Conservation (phyloP, 2,329 filamentous ascomycete genomes). For the Xylariomycetidae sp. region DNA sequence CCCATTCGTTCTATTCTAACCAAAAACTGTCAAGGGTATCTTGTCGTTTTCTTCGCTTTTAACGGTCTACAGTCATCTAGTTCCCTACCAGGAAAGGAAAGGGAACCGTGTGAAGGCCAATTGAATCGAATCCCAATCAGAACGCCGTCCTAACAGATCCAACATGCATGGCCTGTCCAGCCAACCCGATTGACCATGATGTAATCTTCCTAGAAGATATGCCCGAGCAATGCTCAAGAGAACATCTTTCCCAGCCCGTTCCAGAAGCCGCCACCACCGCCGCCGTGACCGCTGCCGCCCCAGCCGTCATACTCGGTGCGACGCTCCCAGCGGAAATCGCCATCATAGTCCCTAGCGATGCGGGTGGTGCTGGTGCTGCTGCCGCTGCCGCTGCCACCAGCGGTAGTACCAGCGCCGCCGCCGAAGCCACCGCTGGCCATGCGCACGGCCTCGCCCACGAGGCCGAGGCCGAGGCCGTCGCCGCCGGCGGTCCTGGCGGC, state of each 20-base stretch:
- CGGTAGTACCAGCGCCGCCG: conserved; percentile 14
- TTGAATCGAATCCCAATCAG: too few relatives aligned
- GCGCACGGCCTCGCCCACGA: conserved; percentile 49
- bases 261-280: conserved; percentile 28
- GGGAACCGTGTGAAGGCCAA: too few relatives aligned
- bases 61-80: too few relatives aligned
- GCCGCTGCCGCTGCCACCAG: conserved; percentile 10
- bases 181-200: too few relatives aligned
- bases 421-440: conserved; percentile 38
- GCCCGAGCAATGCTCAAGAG: conserved; percentile 30
- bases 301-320: conserved; percentile 29
- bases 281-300: conserved; percentile 21
- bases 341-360: conserved; percentile 30
- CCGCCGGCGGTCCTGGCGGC: conserved; percentile 44
- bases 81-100: too few relatives aligned
- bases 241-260: conserved; percentile 36
- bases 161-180: too few relatives aligned
- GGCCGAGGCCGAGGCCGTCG: conserved; percentile 41
- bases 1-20: too few relatives aligned
- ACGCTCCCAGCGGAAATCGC: conserved; percentile 33
- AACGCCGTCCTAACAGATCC: too few relatives aligned
- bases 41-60: too few relatives aligned
- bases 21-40: too few relatives aligned
- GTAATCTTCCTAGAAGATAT: too few relatives aligned
- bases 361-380: conserved; percentile 12